Evolutionary conservation across 1,284 basidiomycete genomes (phyloP), one percentile per base, ranked within the genome.

Genomic region (Tausonia pullulans): DNA sequence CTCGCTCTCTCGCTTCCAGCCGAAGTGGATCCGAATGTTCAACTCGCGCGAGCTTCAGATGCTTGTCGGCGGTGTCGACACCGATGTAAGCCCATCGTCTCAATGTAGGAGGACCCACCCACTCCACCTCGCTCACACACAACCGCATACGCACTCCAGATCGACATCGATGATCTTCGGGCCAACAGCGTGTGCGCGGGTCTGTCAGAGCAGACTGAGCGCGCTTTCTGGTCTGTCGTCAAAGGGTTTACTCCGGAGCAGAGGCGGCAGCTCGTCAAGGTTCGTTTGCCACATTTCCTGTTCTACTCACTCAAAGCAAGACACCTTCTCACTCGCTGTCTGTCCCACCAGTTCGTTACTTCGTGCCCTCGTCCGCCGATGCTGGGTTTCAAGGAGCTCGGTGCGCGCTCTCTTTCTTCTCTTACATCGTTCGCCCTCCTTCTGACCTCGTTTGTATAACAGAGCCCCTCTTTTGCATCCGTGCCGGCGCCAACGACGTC

Each of bases 1-100:
- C 45, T 40, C 4, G 16, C 9, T n/a, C 14, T 5, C 63, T 65
- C 9, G 73, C 74, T 0, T 96, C 72, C 87, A 94, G 69, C 83
- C 83, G 0, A 88, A 89, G 71, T 96, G 91, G 91, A 79, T 96
- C 44, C 81, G 90, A 54, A 93, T 96, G 89, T 97, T 96, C 78
- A 92, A 95, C 74, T 91, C 93, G 72, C 86, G 88, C 72, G 93
- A 96, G 75, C 79, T 95, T 1, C 89, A 90, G 70, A 86, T 90
- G 66, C 78, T 93, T 0, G 80, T 95, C 8, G 90, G 90, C 0
- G 90, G 90, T 5, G 87, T 88, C 52, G 86, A 92, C 68, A 80
- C 86, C 3, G 63, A 65, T 40, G 61, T 62, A 2, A 48, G 60
- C 58, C 27, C 27, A 27, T 2, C 27, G 27, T 27, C 27, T 27